These are phyloP conservation scores for Carex parvula DNA, from an alignment of 176 grass and related monocot genomes.

Conservation along the genomic window DNA sequence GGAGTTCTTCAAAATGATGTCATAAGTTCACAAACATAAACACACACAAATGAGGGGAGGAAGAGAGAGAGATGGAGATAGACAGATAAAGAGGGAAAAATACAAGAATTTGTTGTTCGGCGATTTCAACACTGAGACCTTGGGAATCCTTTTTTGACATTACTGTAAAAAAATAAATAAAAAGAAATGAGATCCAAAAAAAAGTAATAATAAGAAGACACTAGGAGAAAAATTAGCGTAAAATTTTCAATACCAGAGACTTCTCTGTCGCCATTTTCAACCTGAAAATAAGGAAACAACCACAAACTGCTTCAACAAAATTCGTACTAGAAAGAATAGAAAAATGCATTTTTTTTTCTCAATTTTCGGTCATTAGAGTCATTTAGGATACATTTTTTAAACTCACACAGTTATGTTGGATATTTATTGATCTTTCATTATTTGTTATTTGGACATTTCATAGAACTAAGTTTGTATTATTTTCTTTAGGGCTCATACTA, in stretches of 20 bases:
- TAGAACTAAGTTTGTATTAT: neutral
- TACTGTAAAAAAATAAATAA: constrained; percentile 47
- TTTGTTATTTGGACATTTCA: neutral
- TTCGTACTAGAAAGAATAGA: neutral
- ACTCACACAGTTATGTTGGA: neutral
- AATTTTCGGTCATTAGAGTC: neutral
- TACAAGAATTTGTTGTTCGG: constrained; percentile 99
- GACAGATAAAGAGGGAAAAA: neutral
- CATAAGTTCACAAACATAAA: constrained; percentile 4
- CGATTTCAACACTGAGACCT: constrained; percentile 46
- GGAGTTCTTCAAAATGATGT: constrained; percentile 15
- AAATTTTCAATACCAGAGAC: constrained; percentile 50
- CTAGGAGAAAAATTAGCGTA: neutral
- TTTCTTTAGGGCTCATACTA: neutral
- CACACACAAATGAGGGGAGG: neutral
- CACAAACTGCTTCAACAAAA: neutral
- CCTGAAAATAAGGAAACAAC: constrained; percentile 37
- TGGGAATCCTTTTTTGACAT: constrained; percentile 56
- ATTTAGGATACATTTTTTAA: neutral
- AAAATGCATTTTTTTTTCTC: neutral
- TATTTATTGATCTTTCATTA: neutral
- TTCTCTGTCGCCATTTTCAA: constrained; percentile 45
- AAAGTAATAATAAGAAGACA: neutral
- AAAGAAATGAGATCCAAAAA: neutral
- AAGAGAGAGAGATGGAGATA: neutral